Base-by-base conservation (phyloP, 2,329 filamentous ascomycete genomes). In the Elsinoe fawcettii region DNA sequence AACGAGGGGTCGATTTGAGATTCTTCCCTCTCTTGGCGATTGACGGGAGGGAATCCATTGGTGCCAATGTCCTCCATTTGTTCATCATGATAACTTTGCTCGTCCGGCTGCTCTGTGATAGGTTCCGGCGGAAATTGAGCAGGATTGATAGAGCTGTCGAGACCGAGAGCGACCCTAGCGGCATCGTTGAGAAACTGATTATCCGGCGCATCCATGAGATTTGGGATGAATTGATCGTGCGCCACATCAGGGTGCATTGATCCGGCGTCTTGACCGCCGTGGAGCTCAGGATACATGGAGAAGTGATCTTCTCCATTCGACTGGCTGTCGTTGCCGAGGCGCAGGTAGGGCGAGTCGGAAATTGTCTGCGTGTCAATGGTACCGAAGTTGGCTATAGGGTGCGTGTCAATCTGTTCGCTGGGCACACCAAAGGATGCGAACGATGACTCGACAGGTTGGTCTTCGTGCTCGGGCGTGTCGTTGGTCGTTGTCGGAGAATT, bases 281-380 rank as follows among this genome's bases (percentile, higher is more conserved):
- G 41, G n/a, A 56, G 32, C 12, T 56, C 22, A 20, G 54, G 39
- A 14, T 47, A 47, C 54, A 41, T 47, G 3, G 54, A 37, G 20
- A 34, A 56, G 14, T 36, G 36, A 8, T 32, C 12, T 4, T 18
- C 14, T 27, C 12, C 30, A 23, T 27, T 37, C 5, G 39, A 6
- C 16, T 46, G 41, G 2, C 20, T 20, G 16, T 56, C 43, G 20
- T 49, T 49, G 54, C 54, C 54, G 14, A 56, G 30, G 12, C 25
- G 44, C 11, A 56, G 41, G 41, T 56, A 56, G 7, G 54, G 27
- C 12, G 54, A 56, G 16, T 41, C 43, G 6, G 54, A 56, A 5
- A 56, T 37, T 3, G 39, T 56, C 25, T 56, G 54, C 22, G 57
- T 47, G 25, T 53, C 56, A 8, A 58, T 44, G 14, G 34, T 36